Conservation (phyloP, 805 yeast species). For the Candida arabinofermentans region DNA sequence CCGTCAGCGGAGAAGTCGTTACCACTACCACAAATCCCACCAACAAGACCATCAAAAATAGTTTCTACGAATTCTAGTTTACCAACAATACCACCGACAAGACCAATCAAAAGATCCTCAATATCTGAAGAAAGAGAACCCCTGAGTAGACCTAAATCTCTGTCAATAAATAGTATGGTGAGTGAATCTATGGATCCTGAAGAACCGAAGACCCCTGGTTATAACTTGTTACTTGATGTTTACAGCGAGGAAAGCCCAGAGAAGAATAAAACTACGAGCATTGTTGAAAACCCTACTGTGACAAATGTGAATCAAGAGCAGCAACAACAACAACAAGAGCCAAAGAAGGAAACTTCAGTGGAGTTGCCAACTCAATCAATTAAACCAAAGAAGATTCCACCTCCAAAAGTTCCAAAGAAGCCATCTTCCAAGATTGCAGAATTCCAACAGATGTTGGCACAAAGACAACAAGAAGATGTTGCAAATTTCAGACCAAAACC, state of each 20-base stretch:
- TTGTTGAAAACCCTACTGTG: background rate
- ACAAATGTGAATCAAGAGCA: too few relatives aligned
- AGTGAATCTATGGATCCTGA: slow-evolving; percentile 2
- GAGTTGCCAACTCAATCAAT: background rate
- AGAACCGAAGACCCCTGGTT: slow-evolving; percentile 13
- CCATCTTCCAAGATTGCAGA: slow-evolving; percentile 78
- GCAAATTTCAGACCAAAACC: slow-evolving; percentile 21
- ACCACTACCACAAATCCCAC: slow-evolving; percentile 2
- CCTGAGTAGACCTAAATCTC: slow-evolving; percentile 3
- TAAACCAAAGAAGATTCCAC: slow-evolving; percentile 28
- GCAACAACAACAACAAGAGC: background rate
- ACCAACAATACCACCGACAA: background rate
- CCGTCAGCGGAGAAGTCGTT: background rate
- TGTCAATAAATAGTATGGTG: background rate
- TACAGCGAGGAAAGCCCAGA: slow-evolving; percentile 19
- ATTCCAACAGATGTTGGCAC: slow-evolving; percentile 69
- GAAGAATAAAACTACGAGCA: slow-evolving; percentile 5
- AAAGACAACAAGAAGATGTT: slow-evolving; percentile 40
- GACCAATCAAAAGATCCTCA: too few relatives aligned
- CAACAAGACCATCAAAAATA: background rate
- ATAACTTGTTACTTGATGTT: slow-evolving; percentile 17
- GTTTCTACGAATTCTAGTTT: background rate
- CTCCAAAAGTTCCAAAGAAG: slow-evolving; percentile 74
- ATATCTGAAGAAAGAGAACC: background rate
- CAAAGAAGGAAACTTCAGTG: background rate